A percentile compares a stretch with the other conserved stretches of the same genome.
Conservation (phyloP, 495 filamentous ascomycete genomes). For the Podospora pseudocomata region DNA sequence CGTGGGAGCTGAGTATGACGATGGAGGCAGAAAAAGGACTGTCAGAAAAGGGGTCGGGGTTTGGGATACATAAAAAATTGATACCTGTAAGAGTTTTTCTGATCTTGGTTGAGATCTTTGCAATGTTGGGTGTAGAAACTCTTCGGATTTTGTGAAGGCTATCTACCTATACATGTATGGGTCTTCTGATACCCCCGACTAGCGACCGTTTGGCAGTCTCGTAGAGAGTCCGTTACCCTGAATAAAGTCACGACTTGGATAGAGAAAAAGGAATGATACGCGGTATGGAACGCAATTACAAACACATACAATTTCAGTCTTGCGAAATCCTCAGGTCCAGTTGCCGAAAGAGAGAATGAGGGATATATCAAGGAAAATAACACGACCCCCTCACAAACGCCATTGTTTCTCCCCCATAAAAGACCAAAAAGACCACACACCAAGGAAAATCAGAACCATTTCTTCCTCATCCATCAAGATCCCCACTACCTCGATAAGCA, state of each 20-base stretch:
- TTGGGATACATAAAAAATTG: background rate
- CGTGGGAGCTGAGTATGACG: constrained; percentile 35
- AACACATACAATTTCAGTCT: background rate
- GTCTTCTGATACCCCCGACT: background rate
- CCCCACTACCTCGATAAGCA: background rate
- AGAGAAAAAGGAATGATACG: background rate
- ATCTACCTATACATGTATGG: background rate
- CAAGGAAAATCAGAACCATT: background rate
- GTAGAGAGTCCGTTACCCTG: background rate
- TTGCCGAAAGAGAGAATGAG: background rate
- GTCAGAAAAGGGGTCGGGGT: background rate
- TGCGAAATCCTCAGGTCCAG: background rate
- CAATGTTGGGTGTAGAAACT: background rate
- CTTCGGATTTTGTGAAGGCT: background rate
- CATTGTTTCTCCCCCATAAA: background rate
- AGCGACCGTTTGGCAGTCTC: background rate
- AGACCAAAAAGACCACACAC: background rate
- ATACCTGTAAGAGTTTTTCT: constrained; percentile 5
- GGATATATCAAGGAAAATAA: background rate
- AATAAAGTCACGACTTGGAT: background rate
- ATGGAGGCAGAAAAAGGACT: background rate
- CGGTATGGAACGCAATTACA: background rate
- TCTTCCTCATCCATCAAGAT: background rate
- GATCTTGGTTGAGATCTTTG: background rate
- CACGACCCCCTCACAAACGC: background rate